Conservation (phyloP, 495 filamentous ascomycete genomes). For the Aspergillus diversus region DNA sequence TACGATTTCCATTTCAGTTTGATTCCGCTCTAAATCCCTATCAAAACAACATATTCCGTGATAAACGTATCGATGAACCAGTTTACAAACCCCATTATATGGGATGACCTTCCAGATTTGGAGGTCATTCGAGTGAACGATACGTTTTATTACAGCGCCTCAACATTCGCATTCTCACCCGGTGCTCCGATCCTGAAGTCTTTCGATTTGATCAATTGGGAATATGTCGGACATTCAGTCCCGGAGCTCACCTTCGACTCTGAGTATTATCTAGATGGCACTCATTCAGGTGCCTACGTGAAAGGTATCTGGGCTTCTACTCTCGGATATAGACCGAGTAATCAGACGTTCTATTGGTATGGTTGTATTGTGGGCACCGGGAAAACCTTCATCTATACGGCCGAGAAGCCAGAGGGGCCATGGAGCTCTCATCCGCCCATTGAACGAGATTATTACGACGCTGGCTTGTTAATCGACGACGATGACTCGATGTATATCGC, state of each 20-base stretch:
- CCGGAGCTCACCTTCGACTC: conserved; percentile 51
- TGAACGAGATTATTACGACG: conserved; percentile 59
- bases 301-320: conserved; percentile 61
- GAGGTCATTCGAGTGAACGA: conserved; percentile 50
- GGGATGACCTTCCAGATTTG: conserved; percentile 49
- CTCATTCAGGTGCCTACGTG: conserved; percentile 44
- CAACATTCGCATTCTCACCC: conserved; percentile 60
- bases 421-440: conserved; percentile 44
- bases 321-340: conserved; percentile 51
- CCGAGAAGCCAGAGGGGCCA: conserved; percentile 36
- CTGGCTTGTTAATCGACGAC: conserved; percentile 56
- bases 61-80: no score
- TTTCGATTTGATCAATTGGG: conserved; percentile 61
- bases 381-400: conserved; percentile 55
- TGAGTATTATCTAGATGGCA: conserved; percentile 50
- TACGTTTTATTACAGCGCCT: conserved; percentile 59
- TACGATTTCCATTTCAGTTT: no score
- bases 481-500: conserved; percentile 61
- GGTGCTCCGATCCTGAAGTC: conserved; percentile 62
- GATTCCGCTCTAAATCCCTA: no score
- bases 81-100: conserved; percentile 48
- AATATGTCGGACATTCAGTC: conserved; percentile 55
- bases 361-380: conserved; percentile 52
- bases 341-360: conserved; percentile 57
- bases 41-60: no score